A percentile compares a stretch with the other conserved stretches of the same genome.
Evolutionary conservation across 2,329 filamentous ascomycete genomes (phyloP).

Genomic region (Ophiocordyceps camponoti-rufipedis): DNA sequence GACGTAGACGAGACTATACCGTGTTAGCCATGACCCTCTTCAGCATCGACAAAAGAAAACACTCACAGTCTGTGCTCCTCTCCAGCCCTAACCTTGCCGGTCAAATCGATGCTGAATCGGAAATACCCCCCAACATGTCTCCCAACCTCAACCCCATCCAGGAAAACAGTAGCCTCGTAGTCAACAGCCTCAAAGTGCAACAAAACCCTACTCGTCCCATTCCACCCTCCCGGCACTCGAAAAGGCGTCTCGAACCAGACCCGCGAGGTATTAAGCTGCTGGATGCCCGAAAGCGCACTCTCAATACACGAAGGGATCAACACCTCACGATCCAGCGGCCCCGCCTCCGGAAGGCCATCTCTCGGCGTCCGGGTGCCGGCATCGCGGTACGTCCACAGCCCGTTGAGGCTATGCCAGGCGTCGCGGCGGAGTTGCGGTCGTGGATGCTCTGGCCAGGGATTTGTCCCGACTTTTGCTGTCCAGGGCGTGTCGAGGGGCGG

Average conservation of each 20-base stretch:
- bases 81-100: constrained; percentile 19
- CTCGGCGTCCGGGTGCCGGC: constrained; percentile 8
- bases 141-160: constrained; percentile 34
- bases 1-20: constrained; percentile 39
- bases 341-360: constrained; percentile 3
- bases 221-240: constrained; percentile 27
- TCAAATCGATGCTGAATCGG: constrained; percentile 41
- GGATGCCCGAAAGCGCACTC: constrained; percentile 29
- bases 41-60: background rate
- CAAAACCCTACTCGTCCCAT: constrained; percentile 18
- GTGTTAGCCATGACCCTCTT: background rate
- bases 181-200: constrained; percentile 42
- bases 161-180: constrained; percentile 36
- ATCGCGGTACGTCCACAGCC: constrained; percentile 35
- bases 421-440: constrained; percentile 35
- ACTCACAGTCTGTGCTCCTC: constrained; percentile 34
- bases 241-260: constrained; percentile 36
- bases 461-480: constrained; percentile 31
- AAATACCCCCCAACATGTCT: constrained; percentile 43
- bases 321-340: constrained; percentile 18
- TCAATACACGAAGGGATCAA: constrained; percentile 25
- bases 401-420: constrained; percentile 37
- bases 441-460: constrained; percentile 39
- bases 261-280: constrained; percentile 18
- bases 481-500: constrained; percentile 30